Evolutionary conservation across 768 basidiomycete species (phyloP).

Genomic region (Phanerochaete carnosa): DNA sequence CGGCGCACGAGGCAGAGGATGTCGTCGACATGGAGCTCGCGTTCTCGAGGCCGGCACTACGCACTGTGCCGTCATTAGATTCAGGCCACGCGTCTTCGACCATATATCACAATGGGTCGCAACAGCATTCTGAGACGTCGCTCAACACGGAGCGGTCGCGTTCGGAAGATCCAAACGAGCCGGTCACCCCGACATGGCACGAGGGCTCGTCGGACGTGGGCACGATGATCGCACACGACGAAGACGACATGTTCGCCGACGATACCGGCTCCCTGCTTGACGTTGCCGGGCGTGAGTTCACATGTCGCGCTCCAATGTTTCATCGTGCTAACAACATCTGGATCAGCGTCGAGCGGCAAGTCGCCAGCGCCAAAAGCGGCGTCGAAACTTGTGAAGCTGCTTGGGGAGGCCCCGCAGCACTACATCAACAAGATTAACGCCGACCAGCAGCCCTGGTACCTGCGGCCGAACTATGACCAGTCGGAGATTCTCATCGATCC

Average conservation of each 20-base stretch:
- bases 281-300: slow-evolving; percentile 16
- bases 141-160: slow-evolving; percentile 12
- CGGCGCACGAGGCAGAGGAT: slow-evolving; percentile 28
- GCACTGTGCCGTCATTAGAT: slow-evolving; percentile 6
- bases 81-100: slow-evolving; percentile 7
- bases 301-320: no score
- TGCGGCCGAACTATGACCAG: slow-evolving; percentile 75
- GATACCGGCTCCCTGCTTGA: slow-evolving; percentile 12
- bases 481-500: slow-evolving; percentile 83
- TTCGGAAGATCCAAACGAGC: slow-evolving; percentile 7
- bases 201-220: slow-evolving; percentile 2
- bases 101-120: slow-evolving; percentile 22
- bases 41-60: slow-evolving; percentile 16
- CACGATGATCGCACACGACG: slow-evolving; percentile 4
- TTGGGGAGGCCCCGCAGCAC: slow-evolving; percentile 57
- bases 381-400: slow-evolving; percentile 59
- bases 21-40: slow-evolving; percentile 26
- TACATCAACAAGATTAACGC: slow-evolving; percentile 40
- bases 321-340: no score
- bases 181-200: slow-evolving; percentile 14
- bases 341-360: slow-evolving; percentile 18
- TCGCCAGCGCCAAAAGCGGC: slow-evolving; percentile 23
- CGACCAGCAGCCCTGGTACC: slow-evolving; percentile 71
- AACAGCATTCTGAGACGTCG: slow-evolving; percentile 27
- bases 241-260: slow-evolving; percentile 12